Base-by-base conservation (phyloP, 1,139 yeast genomes). In the Scheffersomyces segobiensis region DNA sequence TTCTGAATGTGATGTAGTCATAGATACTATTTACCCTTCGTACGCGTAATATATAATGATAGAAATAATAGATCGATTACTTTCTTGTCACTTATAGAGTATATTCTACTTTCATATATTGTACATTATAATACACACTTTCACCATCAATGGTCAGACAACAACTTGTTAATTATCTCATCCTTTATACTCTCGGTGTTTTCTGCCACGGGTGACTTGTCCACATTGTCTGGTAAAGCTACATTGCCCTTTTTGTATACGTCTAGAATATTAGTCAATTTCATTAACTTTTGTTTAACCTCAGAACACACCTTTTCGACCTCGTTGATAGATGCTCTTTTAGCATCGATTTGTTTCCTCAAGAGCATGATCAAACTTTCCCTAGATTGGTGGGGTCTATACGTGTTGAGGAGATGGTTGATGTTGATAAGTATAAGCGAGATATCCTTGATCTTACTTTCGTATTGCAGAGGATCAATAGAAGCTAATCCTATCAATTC, bases 341-440 rank as follows among this genome's bases (percentile, higher is more conserved):
- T 87, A 52, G 76, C 71, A 53, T 81, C 86, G 32, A 88, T 80
- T 66, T 87, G 89, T 56, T 86, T 87, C 66, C 84, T 87, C 71
- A 92, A 76, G 57, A 90, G 75, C 81, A 88, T 79, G 53, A 90
- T 88, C 63, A 92, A 80, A 60, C 92, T 87, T 66, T 92, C 97
- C 53, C 97, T 79, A 7, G 93, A 87, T 69, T 92, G 97, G 71
- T 92, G 97, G 0, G 97, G 97, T 58, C 97, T 78, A 72, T 91
- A 92, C 57, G 91, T 91, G 71, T 92, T 92, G 60, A 92, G 75
- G 56, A 92, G 74, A 70, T 92, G 97, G 69, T 91, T 96, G 63
- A 91, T 88, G 69, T 92, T 92, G 68, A 92, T 88, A 58, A 92
- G 75, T n/a, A 91, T 83, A 20, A 88, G 80, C 58, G 93, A 83